Conservation (phyloP, 1,139 yeast species). For the Protomyces arabidopsidicola region DNA sequence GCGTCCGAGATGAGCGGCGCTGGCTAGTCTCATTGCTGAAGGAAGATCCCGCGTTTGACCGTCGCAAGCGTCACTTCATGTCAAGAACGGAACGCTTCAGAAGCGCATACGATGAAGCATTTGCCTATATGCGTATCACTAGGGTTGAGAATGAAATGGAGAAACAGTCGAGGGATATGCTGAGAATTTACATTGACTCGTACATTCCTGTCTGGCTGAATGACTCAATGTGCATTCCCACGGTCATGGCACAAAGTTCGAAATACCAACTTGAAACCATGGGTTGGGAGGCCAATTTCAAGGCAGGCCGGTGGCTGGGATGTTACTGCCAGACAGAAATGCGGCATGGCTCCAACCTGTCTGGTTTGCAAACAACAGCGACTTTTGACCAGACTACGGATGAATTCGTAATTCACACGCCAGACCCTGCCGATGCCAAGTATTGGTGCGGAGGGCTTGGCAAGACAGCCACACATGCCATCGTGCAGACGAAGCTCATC, state of each 20-base stretch:
- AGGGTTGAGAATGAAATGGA: constrained; percentile 15
- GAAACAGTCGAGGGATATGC: constrained; percentile 15
- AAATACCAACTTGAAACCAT: constrained; percentile 24
- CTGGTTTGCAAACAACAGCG: constrained; percentile 85
- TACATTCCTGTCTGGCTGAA: constrained; percentile 28
- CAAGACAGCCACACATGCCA: constrained; percentile 80
- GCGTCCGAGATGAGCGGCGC: constrained; percentile 17
- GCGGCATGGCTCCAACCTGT: constrained; percentile 92
- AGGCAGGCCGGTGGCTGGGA: constrained; percentile 16
- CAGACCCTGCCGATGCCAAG: constrained; percentile 85
- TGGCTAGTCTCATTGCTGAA: constrained; percentile 21
- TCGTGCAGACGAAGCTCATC: constrained; percentile 73
- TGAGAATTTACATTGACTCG: constrained; percentile 19
- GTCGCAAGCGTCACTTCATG: constrained; percentile 22
- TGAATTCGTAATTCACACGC: constrained; percentile 73
- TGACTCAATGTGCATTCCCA: constrained; percentile 27
- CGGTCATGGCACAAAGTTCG: constrained; percentile 28
- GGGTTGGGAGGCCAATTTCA: constrained; percentile 27
- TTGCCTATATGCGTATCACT: constrained; percentile 13
- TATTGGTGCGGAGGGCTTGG: constrained; percentile 99
- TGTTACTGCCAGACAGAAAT: constrained; percentile 93
- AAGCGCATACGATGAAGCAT: constrained; percentile 21
- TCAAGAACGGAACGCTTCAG: constrained; percentile 16
- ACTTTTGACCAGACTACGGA: constrained; percentile 63
- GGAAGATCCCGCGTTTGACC: constrained; percentile 9